A percentile compares a stretch with the other conserved stretches of the same genome.
Conservation (phyloP, 495 filamentous ascomycete species). For the Neurospora pannonica region DNA sequence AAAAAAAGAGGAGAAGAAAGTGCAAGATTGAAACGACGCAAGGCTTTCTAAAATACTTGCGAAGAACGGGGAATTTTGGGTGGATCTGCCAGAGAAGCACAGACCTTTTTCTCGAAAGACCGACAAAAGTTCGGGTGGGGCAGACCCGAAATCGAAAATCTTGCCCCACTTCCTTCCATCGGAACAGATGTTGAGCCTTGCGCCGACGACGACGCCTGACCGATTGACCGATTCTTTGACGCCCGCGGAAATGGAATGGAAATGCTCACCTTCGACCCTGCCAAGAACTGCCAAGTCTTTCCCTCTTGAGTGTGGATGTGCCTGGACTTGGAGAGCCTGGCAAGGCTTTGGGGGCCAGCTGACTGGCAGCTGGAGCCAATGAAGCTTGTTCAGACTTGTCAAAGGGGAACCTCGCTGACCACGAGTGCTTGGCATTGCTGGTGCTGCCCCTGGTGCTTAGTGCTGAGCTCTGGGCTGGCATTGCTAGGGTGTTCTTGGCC, state of each 20-base stretch:
- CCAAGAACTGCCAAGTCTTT: background rate
- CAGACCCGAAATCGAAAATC: background rate
- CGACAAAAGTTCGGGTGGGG: background rate
- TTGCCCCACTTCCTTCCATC: background rate
- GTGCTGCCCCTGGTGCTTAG: conserved; percentile 3
- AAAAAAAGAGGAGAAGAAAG: conserved; percentile 23
- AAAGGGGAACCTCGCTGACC: background rate
- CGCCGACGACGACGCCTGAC: background rate
- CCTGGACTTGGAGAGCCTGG: background rate
- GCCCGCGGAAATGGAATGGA: background rate
- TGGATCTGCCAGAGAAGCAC: background rate
- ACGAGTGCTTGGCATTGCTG: conserved; percentile 1
- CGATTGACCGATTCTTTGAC: background rate
- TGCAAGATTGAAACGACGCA: background rate
- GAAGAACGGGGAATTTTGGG: background rate
- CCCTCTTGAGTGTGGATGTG: background rate
- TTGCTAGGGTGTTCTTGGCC: background rate
- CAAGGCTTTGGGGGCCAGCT: background rate
- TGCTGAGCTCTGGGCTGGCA: background rate
- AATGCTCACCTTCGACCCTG: background rate
- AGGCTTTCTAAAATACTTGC: background rate
- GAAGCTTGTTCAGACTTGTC: background rate
- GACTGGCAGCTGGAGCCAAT: background rate
- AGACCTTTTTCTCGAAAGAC: background rate
- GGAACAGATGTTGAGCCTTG: background rate